phyloP scores from a whole-genome alignment of 768 basidiomycete genomes.

The Suillus variegatus region DNA sequence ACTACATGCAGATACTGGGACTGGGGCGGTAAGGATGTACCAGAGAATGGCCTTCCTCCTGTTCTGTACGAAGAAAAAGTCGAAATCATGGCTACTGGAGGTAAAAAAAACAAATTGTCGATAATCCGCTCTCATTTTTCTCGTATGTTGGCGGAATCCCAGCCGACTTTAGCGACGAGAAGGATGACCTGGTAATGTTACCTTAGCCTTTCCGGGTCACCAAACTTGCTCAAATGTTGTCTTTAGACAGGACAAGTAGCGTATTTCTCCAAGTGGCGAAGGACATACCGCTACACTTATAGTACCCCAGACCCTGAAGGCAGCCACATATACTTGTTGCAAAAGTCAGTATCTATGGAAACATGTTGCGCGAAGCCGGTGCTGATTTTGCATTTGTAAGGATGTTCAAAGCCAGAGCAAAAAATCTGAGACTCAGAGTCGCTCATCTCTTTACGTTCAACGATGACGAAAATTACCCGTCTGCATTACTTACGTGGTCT shows the following conservation, averaged over 20 bases:
- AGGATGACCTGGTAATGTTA: constrained; percentile 11
- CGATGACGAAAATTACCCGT: neutral
- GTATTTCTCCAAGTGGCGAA: constrained; percentile 11
- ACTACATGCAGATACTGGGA: too few species aligned
- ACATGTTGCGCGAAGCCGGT: neutral
- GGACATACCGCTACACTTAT: constrained; percentile 21
- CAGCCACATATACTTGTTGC: constrained; percentile 16
- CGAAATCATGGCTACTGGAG: constrained; percentile 9
- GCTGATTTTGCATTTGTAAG: too few species aligned
- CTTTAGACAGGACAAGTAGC: constrained; percentile 7
- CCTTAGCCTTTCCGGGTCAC: neutral
- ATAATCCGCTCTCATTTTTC: constrained; percentile 22
- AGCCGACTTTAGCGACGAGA: constrained; percentile 17
- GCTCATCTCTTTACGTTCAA: too few species aligned
- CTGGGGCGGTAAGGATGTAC: too few species aligned
- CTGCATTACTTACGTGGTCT: too few species aligned
- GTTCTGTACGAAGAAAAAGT: neutral
- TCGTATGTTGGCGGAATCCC: constrained; percentile 17
- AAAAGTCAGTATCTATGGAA: constrained; percentile 13
- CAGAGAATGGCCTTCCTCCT: too few species aligned
- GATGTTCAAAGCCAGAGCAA: too few species aligned
- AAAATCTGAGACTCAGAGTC: too few species aligned
- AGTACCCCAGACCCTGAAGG: constrained; percentile 12
- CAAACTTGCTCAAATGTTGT: neutral
- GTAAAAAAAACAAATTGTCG: constrained; percentile 14